phyloP scores from a whole-genome alignment of 768 basidiomycete genomes.

The Boletus fagicola region DNA sequence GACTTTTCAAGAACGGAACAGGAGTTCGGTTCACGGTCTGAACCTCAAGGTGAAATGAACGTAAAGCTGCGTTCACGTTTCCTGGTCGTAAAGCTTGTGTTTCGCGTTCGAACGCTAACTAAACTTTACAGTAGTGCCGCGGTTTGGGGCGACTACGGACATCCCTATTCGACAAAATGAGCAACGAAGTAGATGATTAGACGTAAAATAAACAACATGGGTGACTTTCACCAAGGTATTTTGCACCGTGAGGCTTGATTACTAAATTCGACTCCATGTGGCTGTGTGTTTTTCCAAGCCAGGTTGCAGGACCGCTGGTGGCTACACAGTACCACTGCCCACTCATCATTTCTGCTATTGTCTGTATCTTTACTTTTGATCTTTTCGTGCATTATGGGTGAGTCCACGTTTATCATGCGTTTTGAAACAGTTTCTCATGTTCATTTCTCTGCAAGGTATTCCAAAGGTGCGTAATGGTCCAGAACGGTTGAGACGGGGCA shows the following conservation, averaged over 20 bases:
- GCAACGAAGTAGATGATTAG: too few species aligned
- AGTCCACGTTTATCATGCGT: background rate
- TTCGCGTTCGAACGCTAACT: too few species aligned
- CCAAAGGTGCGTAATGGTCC: slow-evolving; percentile 52
- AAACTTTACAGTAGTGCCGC: too few species aligned
- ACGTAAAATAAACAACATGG: too few species aligned
- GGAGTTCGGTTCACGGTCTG: too few species aligned
- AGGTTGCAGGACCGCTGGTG: background rate
- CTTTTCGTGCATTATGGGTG: slow-evolving; percentile 23
- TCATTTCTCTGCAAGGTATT: slow-evolving; percentile 42
- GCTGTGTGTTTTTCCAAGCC: slow-evolving; percentile 10
- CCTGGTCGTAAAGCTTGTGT: too few species aligned
- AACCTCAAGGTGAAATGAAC: too few species aligned
- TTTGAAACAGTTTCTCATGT: background rate
- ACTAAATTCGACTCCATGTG: slow-evolving; percentile 9
- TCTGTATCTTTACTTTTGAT: slow-evolving; percentile 7
- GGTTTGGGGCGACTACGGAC: too few species aligned
- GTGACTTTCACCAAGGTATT: too few species aligned
- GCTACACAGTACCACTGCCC: background rate
- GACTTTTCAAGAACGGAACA: too few species aligned
- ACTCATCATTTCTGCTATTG: slow-evolving; percentile 1
- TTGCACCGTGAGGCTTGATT: background rate
- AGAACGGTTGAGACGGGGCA: background rate
- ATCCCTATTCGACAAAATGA: background rate
- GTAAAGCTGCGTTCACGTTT: too few species aligned